Conservation (phyloP, 768 basidiomycete genomes). For the Goffeauzyma gilvescens region DNA sequence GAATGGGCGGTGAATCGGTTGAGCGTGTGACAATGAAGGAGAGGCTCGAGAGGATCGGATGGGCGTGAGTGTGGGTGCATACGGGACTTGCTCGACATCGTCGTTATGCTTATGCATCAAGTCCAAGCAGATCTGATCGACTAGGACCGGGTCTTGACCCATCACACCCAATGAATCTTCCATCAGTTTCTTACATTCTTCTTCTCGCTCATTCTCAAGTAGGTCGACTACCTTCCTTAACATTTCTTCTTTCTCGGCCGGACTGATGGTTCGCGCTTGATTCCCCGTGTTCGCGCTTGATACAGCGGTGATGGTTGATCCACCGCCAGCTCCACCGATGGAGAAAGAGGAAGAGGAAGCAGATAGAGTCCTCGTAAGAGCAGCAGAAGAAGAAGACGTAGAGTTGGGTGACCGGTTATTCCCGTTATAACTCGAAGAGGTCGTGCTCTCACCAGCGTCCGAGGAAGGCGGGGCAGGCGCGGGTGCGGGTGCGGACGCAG, state of each 20-base stretch:
- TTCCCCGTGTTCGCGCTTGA: constrained; percentile 36
- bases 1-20: constrained; percentile 45
- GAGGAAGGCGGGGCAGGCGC: constrained; percentile 1
- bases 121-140: constrained; percentile 76
- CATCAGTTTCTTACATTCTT: constrained; percentile 58
- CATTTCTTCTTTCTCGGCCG: constrained; percentile 42
- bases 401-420: not conserved
- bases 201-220: constrained; percentile 67
- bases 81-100: constrained; percentile 25
- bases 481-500: not conserved
- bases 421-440: constrained; percentile 6
- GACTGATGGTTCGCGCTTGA: constrained; percentile 35
- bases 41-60: constrained; percentile 51
- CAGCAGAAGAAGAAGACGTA: not conserved
- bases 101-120: constrained; percentile 80
- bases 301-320: not conserved
- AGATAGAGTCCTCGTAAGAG: not conserved
- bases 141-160: constrained; percentile 21
- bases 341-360: not conserved
- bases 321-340: not conserved
- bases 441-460: no score
- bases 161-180: constrained; percentile 45
- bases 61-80: constrained; percentile 50
- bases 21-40: constrained; percentile 47
- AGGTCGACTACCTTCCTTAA: constrained; percentile 54